Evolutionary conservation across 2,329 filamentous ascomycete species (phyloP), one percentile per base, ranked within the genome.

Genomic region (Lizonia empirigonia): DNA sequence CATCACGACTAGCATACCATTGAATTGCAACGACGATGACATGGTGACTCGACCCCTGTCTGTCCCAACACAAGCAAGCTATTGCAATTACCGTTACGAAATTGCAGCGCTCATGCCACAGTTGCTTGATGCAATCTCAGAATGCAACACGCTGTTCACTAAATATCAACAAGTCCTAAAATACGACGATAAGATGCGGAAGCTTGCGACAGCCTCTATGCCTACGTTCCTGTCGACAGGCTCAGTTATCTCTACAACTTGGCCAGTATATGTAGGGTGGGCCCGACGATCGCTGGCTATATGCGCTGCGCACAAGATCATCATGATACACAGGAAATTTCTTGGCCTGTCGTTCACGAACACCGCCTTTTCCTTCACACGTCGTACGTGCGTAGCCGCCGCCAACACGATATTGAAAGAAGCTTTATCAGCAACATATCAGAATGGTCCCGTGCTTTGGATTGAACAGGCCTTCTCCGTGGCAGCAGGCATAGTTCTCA

Each of bases 311-410:
- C 73, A 76, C 35, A 76, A 76, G 48, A 72, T 75, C 20, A 75
- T 76, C 46, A 76, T 76, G 73, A 74, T 76, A n/a, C 71, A 74
- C 39, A 62, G 74, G 5, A 73, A 70, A 24, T 76, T 75, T 34
- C 52, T 76, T 2, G 68, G 71, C 8, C 47, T 68, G 9, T 74
- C 70, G 12, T 75, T 76, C 38, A 71, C 68, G 0, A 75, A 74
- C 23, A 63, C 68, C 0, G 67, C 69, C 3, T 76, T 76, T 44
- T 61, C 60, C 0, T 71, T 75, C 27, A 76, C 74, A 0, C 66
- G 73, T 9, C 63, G 69, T 16, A 76, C 74, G 0, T 76, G 74
- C 30, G 69, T 75, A 40, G 72, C 71, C 10, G 73, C 74, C 1
- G 68, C 74, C 2, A 69, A 66, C 59, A 77, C 65, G 26, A 78